These are phyloP conservation scores for Thuja plicata DNA, from an alignment of 83 land plant species.

Conservation along the genomic window DNA sequence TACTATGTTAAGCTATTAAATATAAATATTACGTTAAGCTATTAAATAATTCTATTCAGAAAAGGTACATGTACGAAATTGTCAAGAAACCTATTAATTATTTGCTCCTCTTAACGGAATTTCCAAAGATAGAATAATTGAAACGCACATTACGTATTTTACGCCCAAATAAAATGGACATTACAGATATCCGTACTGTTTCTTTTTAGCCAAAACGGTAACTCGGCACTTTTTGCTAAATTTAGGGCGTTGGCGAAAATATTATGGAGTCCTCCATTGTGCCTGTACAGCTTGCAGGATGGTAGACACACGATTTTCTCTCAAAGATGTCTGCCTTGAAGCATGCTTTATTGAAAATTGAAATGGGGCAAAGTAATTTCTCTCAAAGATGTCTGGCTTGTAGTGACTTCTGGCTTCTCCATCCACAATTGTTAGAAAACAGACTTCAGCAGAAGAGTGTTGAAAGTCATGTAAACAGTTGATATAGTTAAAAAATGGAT, in stretches of 20 bases:
- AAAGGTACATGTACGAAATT: too few relatives aligned
- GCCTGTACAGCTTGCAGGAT: constrained; percentile 35
- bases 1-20: too few relatives aligned
- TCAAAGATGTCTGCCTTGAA: neutral
- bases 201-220: too few relatives aligned
- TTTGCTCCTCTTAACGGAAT: too few relatives aligned
- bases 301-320: constrained; percentile 60
- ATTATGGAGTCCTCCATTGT: constrained; percentile 18
- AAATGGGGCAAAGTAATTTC: neutral
- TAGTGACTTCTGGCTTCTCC: neutral
- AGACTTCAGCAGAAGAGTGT: neutral
- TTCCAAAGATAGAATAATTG: too few relatives aligned
- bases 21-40: too few relatives aligned
- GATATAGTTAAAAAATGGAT: too few relatives aligned
- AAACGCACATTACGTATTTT: too few relatives aligned
- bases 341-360: neutral
- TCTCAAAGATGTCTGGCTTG: neutral
- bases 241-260: neutral
- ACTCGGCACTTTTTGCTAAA: neutral
- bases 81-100: too few relatives aligned
- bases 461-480: neutral
- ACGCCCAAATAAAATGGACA: too few relatives aligned
- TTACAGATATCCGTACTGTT: too few relatives aligned
- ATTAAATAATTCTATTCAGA: too few relatives aligned
- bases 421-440: neutral